These are phyloP conservation scores for Misopates orontium DNA, from an alignment of 257 asterid species.

Conservation along the genomic window DNA sequence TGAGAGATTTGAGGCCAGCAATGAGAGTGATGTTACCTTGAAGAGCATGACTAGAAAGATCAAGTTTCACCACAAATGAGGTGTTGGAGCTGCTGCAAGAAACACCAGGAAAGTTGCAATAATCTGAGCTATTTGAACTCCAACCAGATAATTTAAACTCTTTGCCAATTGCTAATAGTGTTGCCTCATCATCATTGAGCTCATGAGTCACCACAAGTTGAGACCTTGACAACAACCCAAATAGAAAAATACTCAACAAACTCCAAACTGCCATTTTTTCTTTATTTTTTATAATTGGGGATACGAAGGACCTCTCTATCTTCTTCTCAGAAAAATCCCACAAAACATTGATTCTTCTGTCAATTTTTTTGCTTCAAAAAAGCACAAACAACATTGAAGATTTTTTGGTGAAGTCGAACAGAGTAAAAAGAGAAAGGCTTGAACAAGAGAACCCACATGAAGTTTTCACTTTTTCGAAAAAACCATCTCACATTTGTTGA, in stretches of 20 bases:
- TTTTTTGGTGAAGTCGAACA: constrained; percentile 19
- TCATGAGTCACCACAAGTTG: constrained; percentile 41
- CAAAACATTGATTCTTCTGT: constrained; percentile 10
- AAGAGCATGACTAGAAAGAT: constrained; percentile 62
- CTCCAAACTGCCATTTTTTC: constrained; percentile 51
- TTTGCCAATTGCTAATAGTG: constrained; percentile 53
- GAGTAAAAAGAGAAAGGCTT: constrained; percentile 28
- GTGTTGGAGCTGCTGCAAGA: constrained; percentile 71
- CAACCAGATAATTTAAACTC: constrained; percentile 68
- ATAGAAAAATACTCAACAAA: constrained; percentile 41
- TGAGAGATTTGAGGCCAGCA: constrained; percentile 72
- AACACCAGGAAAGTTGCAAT: constrained; percentile 80
- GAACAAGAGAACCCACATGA: constrained; percentile 15
- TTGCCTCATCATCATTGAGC: constrained; percentile 49
- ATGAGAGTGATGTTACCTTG: constrained; percentile 84
- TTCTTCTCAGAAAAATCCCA: constrained; percentile 10
- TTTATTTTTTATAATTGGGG: constrained; percentile 29
- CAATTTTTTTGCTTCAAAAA: constrained; percentile 19
- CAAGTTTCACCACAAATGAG: constrained; percentile 71
- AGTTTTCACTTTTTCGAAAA: constrained; percentile 30
- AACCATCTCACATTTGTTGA: constrained; percentile 31
- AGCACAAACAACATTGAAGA: constrained; percentile 12
- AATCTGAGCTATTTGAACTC: constrained; percentile 55
- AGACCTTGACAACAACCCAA: constrained; percentile 52
- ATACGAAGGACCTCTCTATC: constrained; percentile 13